Percentiles rank a stretch among this genome's conserved stretches.
phyloP scores from a whole-genome alignment of 1,284 basidiomycete species.

The Earliella scabrosa region DNA sequence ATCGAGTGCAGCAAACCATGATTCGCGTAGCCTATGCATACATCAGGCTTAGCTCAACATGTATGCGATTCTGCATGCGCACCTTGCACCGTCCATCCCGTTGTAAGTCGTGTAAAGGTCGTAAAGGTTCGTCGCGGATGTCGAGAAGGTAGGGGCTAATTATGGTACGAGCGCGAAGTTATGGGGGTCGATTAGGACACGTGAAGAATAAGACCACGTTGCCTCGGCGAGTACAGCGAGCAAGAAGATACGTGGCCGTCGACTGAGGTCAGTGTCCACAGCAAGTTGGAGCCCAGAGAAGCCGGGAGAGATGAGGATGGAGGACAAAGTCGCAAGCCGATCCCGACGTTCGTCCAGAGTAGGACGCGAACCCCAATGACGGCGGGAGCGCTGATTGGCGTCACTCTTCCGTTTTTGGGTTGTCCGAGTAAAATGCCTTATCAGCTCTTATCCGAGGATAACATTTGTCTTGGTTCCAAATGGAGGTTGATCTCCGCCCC shows the following conservation, averaged over 20 bases:
- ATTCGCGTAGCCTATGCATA: slow-evolving; percentile 62
- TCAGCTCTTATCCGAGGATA: not conserved
- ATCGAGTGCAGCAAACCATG: slow-evolving; percentile 74
- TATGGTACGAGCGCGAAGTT: slow-evolving; percentile 16
- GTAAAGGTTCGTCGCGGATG: slow-evolving; percentile 10
- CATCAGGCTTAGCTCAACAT: not conserved
- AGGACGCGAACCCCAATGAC: not conserved
- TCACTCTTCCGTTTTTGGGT: not conserved
- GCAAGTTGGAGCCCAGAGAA: too few relatives aligned
- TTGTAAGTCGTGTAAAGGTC: slow-evolving; percentile 6
- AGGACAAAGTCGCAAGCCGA: not conserved
- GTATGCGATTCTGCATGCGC: not conserved
- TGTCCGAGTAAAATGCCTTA: too few relatives aligned
- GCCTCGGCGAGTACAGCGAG: slow-evolving; percentile 11
- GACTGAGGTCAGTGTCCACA: not conserved
- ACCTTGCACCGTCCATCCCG: slow-evolving; percentile 48
- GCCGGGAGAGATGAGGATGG: not conserved
- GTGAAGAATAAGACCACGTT: slow-evolving; percentile 16
- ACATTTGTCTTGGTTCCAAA: too few relatives aligned
- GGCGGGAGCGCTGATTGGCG: not conserved
- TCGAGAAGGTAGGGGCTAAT: slow-evolving; percentile 5
- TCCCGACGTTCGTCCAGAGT: too few relatives aligned
- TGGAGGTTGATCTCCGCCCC: not conserved
- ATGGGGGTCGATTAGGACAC: slow-evolving; percentile 18
- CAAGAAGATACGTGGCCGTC: not conserved